These are phyloP conservation scores for Monosporascus cannonballus DNA, from an alignment of 2,329 filamentous ascomycete genomes.

Conservation along the genomic window DNA sequence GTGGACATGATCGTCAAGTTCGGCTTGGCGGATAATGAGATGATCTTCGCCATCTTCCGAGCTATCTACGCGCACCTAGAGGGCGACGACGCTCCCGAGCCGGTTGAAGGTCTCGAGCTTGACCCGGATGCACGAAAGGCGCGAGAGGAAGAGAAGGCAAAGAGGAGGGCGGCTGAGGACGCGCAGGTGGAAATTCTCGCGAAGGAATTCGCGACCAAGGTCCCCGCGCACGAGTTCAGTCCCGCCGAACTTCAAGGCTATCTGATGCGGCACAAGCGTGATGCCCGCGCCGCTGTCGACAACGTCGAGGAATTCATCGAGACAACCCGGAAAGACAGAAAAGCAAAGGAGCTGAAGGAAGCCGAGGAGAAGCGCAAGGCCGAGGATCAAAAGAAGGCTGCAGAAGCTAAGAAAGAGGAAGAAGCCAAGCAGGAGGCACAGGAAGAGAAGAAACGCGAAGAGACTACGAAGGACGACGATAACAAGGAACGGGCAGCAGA, in stretches of 20 bases:
- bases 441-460: conserved; percentile 27
- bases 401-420: conserved; percentile 27
- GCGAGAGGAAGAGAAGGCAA: conserved; percentile 23
- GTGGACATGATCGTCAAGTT: conserved; percentile 56
- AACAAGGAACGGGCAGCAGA: conserved; percentile 2
- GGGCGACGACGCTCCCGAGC: conserved; percentile 35
- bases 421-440: conserved; percentile 34
- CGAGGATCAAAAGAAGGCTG: conserved; percentile 19
- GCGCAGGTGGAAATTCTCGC: conserved; percentile 41
- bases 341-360: conserved; percentile 26
- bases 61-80: conserved; percentile 51
- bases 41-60: conserved; percentile 49
- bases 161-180: conserved; percentile 28
- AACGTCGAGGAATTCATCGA: conserved; percentile 43
- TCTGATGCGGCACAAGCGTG: conserved; percentile 49
- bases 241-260: conserved; percentile 57
- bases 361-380: conserved; percentile 26
- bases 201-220: conserved; percentile 38
- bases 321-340: conserved; percentile 37
- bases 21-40: conserved; percentile 44
- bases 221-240: conserved; percentile 52
- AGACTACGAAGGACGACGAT: conserved; percentile 8
- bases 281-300: conserved; percentile 41
- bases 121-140: conserved; percentile 24
- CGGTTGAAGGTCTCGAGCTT: conserved; percentile 13